phyloP scores from a whole-genome alignment of 73 alveolate species.

The Paramecium biaurelia region DNA sequence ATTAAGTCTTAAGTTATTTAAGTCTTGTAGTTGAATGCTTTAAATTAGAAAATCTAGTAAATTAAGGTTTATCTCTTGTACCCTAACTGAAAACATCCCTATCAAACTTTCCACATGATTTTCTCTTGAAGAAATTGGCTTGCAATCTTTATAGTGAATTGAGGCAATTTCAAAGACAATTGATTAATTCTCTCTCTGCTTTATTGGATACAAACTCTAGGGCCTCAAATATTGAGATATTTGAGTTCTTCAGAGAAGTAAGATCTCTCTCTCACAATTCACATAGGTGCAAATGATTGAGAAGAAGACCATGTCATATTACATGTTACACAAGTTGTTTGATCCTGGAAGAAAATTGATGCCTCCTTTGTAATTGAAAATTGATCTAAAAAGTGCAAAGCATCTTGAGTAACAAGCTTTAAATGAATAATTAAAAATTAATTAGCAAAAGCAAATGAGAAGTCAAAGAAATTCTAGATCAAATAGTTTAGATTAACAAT shows the following conservation, averaged over 20 bases:
- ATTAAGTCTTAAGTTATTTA: background rate
- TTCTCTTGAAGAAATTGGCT: slow-evolving; percentile 34
- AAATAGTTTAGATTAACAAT: background rate
- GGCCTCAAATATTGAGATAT: slow-evolving; percentile 46
- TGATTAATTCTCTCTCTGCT: slow-evolving; percentile 39
- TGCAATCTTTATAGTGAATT: slow-evolving; percentile 44
- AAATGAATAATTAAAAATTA: slow-evolving; percentile 12
- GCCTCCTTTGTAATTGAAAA: slow-evolving; percentile 50
- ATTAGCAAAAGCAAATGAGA: background rate
- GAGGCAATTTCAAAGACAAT: background rate
- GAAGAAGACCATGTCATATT: slow-evolving; percentile 36
- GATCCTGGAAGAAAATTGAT: slow-evolving; percentile 48
- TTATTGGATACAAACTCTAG: background rate
- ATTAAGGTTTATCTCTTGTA: background rate
- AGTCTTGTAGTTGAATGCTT: slow-evolving; percentile 43
- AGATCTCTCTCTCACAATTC: background rate
- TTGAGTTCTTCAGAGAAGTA: slow-evolving; percentile 54
- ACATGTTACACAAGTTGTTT: slow-evolving; percentile 21
- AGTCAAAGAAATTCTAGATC: slow-evolving; percentile 28
- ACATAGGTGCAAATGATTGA: slow-evolving; percentile 19
- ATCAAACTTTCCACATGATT: slow-evolving; percentile 38
- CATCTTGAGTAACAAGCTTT: slow-evolving; percentile 36
- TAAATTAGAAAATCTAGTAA: slow-evolving; percentile 21
- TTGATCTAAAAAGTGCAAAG: slow-evolving; percentile 50
- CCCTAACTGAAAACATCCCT: slow-evolving; percentile 42